These are phyloP conservation scores for Tetrahymena borealis DNA, from an alignment of 73 alveolate genomes.

Conservation along the genomic window DNA sequence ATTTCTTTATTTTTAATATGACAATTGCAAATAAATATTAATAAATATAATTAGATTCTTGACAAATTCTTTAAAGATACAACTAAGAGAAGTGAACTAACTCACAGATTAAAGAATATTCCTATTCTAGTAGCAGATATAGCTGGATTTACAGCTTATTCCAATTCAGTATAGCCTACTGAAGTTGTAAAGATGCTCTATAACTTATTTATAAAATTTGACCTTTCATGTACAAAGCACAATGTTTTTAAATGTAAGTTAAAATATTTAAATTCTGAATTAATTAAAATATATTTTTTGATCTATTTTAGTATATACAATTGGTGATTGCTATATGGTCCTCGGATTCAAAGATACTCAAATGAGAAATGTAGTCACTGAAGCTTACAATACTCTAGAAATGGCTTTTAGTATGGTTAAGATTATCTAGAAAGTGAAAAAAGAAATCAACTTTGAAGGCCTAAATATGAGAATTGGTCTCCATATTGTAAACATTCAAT, in stretches of 20 bases:
- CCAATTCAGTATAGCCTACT: constrained; percentile 19
- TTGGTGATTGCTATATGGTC: constrained; percentile 45
- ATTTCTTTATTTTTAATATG: background rate
- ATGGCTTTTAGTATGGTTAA: constrained; percentile 40
- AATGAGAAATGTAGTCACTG: constrained; percentile 7
- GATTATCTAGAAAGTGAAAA: constrained; percentile 18
- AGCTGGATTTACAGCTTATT: constrained; percentile 44
- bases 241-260: constrained; percentile 21
- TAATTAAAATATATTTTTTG: no score
- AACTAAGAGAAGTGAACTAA: background rate
- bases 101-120: constrained; percentile 11
- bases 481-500: background rate
- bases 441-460: constrained; percentile 42
- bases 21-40: background rate
- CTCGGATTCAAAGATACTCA: constrained; percentile 25
- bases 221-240: constrained; percentile 12
- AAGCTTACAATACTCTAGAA: constrained; percentile 28
- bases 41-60: background rate
- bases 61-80: constrained; percentile 24
- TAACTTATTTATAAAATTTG: constrained; percentile 32
- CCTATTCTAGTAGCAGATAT: constrained; percentile 39
- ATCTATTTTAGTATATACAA: constrained; percentile 8
- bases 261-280: background rate
- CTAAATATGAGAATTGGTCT: constrained; percentile 42
- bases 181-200: constrained; percentile 28